Evolutionary conservation across 176 grass and related monocot species (phyloP).

Genomic region (Saccharum spontaneum): DNA sequence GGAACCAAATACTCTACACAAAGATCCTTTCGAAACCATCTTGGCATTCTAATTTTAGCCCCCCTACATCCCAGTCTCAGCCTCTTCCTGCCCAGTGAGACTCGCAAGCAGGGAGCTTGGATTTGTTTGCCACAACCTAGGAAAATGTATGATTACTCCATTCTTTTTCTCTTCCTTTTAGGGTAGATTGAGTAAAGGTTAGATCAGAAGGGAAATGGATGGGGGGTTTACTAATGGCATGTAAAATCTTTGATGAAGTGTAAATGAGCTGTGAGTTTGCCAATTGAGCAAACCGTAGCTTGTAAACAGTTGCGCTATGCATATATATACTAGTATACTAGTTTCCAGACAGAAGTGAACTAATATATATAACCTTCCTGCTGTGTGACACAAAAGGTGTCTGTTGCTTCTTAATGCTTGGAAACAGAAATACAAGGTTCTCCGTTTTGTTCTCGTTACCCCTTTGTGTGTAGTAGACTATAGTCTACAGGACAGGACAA

Average conservation of each 20-base stretch:
- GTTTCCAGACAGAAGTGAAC: not conserved
- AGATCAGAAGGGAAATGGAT: not conserved
- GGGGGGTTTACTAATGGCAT: not conserved
- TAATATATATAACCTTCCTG: no score
- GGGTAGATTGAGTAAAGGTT: conserved; percentile 16
- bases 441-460: not conserved
- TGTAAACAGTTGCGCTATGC: conserved; percentile 15
- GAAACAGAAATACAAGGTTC: not conserved
- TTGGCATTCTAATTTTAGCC: not conserved
- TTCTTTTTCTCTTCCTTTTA: not conserved
- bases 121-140: not conserved
- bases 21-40: conserved; percentile 52
- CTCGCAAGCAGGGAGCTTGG: not conserved
- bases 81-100: conserved; percentile 38
- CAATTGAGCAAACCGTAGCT: not conserved
- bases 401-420: not conserved
- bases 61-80: not conserved
- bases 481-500: no score
- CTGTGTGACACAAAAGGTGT: no score
- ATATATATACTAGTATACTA: not conserved
- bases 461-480: no score
- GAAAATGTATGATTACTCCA: conserved; percentile 14
- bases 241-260: conserved; percentile 41
- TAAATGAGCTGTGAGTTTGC: conserved; percentile 47
- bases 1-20: conserved; percentile 79